Conservation (phyloP, 257 asterid species). For the Nicotiana tomentosiformis region DNA sequence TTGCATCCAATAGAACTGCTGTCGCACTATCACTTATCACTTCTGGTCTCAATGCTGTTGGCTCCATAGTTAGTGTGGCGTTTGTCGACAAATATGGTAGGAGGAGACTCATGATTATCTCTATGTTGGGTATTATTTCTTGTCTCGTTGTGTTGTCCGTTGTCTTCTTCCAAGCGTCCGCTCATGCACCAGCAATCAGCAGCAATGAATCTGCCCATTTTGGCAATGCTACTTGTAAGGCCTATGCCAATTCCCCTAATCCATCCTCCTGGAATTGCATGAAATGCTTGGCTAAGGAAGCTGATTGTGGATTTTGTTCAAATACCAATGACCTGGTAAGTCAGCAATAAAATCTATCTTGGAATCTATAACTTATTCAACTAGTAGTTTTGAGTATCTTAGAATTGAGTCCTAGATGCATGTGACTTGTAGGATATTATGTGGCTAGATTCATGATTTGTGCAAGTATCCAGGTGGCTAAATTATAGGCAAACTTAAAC, state of each 20-base stretch:
- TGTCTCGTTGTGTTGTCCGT: constrained; percentile 16
- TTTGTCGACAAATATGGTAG: constrained; percentile 30
- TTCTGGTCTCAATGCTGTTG: constrained; percentile 27
- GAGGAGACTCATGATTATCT: constrained; percentile 20
- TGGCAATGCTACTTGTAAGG: constrained; percentile 9
- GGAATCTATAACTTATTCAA: background rate
- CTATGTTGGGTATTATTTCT: constrained; percentile 28
- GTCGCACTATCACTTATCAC: constrained; percentile 32
- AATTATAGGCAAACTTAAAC: background rate
- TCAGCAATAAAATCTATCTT: background rate
- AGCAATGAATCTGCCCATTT: constrained; percentile 2
- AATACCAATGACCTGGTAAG: constrained; percentile 1
- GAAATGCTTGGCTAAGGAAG: constrained; percentile 13
- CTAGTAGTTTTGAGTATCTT: background rate
- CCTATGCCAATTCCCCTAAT: constrained; percentile 1
- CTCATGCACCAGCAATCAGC: constrained; percentile 6
- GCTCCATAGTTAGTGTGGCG: constrained; percentile 27
- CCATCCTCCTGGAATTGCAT: constrained; percentile 17
- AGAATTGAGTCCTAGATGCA: background rate
- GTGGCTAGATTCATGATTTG: background rate
- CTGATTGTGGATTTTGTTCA: constrained; percentile 15
- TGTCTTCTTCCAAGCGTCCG: constrained; percentile 14
- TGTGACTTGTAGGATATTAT: background rate
- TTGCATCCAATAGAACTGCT: constrained; percentile 30
- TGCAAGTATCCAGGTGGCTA: background rate